Evolutionary conservation across 768 basidiomycete genomes (phyloP).

Genomic region (Phylloporus arenicola): DNA sequence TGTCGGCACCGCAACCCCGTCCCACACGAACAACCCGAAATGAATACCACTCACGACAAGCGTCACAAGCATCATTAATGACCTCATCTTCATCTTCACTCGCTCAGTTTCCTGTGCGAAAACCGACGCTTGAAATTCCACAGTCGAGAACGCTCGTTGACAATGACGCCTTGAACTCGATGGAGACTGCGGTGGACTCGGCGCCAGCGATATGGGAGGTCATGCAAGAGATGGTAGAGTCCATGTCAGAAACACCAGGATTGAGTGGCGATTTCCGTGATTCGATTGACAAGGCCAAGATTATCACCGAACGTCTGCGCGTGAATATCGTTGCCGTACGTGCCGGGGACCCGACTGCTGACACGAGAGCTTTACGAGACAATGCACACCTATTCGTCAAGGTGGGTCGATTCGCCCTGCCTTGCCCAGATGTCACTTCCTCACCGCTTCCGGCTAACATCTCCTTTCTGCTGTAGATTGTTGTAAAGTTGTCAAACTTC

Average conservation of each 20-base stretch:
- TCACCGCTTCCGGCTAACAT: slow-evolving; percentile 1
- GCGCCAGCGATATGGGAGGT: slow-evolving; percentile 81
- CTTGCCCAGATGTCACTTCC: neutral
- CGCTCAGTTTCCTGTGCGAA: slow-evolving; percentile 21
- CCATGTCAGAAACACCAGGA: slow-evolving; percentile 46
- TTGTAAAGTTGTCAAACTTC: slow-evolving; percentile 69
- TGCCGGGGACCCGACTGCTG: slow-evolving; percentile 47
- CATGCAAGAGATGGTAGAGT: slow-evolving; percentile 67
- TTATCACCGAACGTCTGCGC: slow-evolving; percentile 57
- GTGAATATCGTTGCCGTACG: slow-evolving; percentile 55
- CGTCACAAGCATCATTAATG: slow-evolving; percentile 40
- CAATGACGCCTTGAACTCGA: slow-evolving; percentile 71
- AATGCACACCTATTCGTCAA: slow-evolving; percentile 80
- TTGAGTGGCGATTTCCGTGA: slow-evolving; percentile 43
- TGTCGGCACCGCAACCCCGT: slow-evolving; percentile 14
- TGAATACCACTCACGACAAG: slow-evolving; percentile 38
- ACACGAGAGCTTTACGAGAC: slow-evolving; percentile 63
- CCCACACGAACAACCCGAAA: slow-evolving; percentile 7
- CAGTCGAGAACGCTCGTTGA: slow-evolving; percentile 64
- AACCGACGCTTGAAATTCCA: slow-evolving; percentile 43
- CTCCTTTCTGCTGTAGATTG: slow-evolving; percentile 42
- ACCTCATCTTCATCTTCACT: slow-evolving; percentile 36
- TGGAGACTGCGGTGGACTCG: slow-evolving; percentile 71
- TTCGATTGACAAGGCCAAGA: slow-evolving; percentile 55
- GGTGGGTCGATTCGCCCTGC: slow-evolving; percentile 37